Percentiles rank a stretch among this genome's conserved stretches.
These are phyloP conservation scores for Suillus bovinus DNA, from an alignment of 768 basidiomycete genomes.

Conservation along the genomic window DNA sequence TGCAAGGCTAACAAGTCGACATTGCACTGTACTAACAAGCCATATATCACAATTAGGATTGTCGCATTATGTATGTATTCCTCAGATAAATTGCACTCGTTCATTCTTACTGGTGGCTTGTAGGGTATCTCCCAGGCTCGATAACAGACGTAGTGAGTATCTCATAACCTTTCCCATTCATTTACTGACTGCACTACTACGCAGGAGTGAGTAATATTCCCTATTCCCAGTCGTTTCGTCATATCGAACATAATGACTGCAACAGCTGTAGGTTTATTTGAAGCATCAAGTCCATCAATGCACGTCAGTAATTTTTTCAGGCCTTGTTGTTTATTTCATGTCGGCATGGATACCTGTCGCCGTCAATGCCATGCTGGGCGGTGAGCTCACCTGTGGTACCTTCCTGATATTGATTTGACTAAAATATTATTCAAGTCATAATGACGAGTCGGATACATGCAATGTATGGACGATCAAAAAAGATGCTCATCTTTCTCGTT, in stretches of 20 bases:
- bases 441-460: background rate
- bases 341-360: background rate
- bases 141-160: background rate
- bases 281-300: background rate
- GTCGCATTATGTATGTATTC: background rate
- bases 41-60: background rate
- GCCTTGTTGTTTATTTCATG: fast-evolving
- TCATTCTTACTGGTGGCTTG: background rate
- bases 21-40: background rate
- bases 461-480: background rate
- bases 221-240: background rate
- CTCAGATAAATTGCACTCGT: background rate
- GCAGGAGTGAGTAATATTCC: background rate
- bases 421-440: background rate
- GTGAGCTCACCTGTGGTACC: background rate
- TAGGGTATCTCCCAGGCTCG: background rate
- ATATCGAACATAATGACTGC: background rate
- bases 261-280: background rate
- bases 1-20: background rate
- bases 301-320: background rate
- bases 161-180: background rate
- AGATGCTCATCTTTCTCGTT: background rate
- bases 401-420: background rate
- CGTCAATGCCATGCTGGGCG: background rate
- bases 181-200: background rate